Evolutionary conservation across 2,329 filamentous ascomycete species (phyloP), one percentile per base, ranked within the genome.

Genomic region (Beauveria australis): DNA sequence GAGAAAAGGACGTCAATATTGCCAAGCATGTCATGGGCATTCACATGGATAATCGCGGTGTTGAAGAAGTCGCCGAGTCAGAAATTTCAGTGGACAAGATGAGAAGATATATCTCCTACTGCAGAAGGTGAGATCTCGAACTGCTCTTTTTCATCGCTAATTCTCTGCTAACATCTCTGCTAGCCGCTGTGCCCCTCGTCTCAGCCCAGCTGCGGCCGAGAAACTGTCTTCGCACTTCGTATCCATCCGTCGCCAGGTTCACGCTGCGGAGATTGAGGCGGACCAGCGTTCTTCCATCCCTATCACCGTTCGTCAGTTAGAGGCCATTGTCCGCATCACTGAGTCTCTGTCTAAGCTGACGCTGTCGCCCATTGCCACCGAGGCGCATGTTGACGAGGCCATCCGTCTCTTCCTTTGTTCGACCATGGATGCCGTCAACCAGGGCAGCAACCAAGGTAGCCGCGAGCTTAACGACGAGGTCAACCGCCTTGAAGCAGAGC

Each of bases 221-320:
- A 97, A 97, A 75, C 86, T 99, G 16, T 96, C 91, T 0, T 96
- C 91, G 1, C 93, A 99, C 75, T 99, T 99, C 69, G 94, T 99
- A 63, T 92, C 91, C 64, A 97, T 99, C 73, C 87, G 94, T 62
- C 88, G 91, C 64, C 93, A 97, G 76, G 92, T 99, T 7, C 93
- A 96, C 73, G 88, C 91, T 26, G 88, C 91, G 1, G 94, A 99
- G 73, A 80, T 95, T 49, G 89, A 96, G 69, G 89, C 92, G 64
- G 96, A 97, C 73, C 83, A 89, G 46, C 89, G 94, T 19, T 96
- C 91, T 7, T 94, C 89, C 22, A 97, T 99, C 68, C 94, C 94
- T 56, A 99, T 99, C 74, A 99, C 94, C 0, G 90, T 99, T 56
- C 92, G 94, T 73, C 94, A 99, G 73, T 84, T 99, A 6, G 94